Conservation (phyloP, 2,329 filamentous ascomycete genomes). For the Fusarium dimerum region DNA sequence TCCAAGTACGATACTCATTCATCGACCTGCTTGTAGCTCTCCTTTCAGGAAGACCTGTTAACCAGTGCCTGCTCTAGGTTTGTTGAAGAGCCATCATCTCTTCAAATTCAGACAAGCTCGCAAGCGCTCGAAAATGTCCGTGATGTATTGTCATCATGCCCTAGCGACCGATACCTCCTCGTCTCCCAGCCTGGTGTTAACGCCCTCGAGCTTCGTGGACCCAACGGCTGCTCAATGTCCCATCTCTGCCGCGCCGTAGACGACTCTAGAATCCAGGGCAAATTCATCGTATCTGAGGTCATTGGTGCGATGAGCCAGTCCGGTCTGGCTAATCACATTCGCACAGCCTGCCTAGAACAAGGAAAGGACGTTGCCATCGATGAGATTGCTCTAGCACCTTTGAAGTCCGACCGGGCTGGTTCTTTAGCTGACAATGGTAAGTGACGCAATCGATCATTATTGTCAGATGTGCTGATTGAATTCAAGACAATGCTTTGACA, state of each 20-base stretch:
- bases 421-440: constrained; percentile 51
- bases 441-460: constrained; percentile 8
- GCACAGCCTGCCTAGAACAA: constrained; percentile 44
- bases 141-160: constrained; percentile 64
- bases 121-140: constrained; percentile 46
- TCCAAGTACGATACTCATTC: constrained; percentile 62
- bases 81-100: constrained; percentile 32
- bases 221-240: constrained; percentile 53
- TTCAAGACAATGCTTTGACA: constrained; percentile 52
- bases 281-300: constrained; percentile 59
- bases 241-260: constrained; percentile 48
- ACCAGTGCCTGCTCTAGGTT: constrained; percentile 32
- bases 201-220: constrained; percentile 63
- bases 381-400: constrained; percentile 42
- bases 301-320: constrained; percentile 48
- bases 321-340: constrained; percentile 47
- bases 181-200: constrained; percentile 76
- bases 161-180: constrained; percentile 75
- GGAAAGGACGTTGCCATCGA: constrained; percentile 41
- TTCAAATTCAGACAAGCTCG: constrained; percentile 52
- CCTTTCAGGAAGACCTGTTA: constrained; percentile 23
- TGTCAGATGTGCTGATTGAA: background rate
- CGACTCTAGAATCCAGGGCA: constrained; percentile 37
- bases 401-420: constrained; percentile 45
- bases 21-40: constrained; percentile 9